Base-by-base conservation (phyloP, 2,329 filamentous ascomycete genomes). In the Fusarium sp. region DNA sequence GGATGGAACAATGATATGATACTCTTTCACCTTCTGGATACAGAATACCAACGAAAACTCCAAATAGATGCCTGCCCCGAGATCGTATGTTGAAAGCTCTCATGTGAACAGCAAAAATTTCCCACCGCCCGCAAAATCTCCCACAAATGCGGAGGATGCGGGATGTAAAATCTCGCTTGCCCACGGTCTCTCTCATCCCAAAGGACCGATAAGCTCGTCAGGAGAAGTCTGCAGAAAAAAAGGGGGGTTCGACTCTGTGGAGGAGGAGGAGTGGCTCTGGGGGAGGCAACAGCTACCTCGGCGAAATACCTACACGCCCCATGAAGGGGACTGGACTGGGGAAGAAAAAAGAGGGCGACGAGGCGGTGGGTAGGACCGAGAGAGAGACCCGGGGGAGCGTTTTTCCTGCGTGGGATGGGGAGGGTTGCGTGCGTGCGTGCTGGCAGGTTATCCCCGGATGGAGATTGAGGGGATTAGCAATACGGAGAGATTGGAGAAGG, bases 101-200 rank as follows among this genome's bases (percentile, higher is more conserved):
- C 66, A 69, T 64, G 66, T 64, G 65, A 57, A 45, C 24, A 6
- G 50, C 50, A 69, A 30, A 64, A 56, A 42, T 62, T 68, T 68
- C 50, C 50, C 45, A 42, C 30, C 22, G 31, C n/a, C 45, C 56
- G 33, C 38, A 39, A 31, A 3, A 28, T 60, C 42, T 53, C 56
- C 56, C 42, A n/a, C 44, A 64, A 69, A 69, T 69, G 65, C 66
- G 66, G 66, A 69, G 66, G 66, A 69, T 69, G 65, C 65, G 66
- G 66, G 66, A 69, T 69, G 20, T 24, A n/a, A 61, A 55, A 58
- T 24, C 51, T 69, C 66, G 58, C 58, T 69, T 69, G 66, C 66
- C 66, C 65, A 31, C 65, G 33, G 33, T 33, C 39, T 45, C 45
- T 67, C 51, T 38, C 14, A 62, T 44, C 57, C 45, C 51, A 69